These are phyloP conservation scores for Thermomucor indicae-seudaticae DNA, from an alignment of 371 early-diverging fungal genomes.

Conservation along the genomic window DNA sequence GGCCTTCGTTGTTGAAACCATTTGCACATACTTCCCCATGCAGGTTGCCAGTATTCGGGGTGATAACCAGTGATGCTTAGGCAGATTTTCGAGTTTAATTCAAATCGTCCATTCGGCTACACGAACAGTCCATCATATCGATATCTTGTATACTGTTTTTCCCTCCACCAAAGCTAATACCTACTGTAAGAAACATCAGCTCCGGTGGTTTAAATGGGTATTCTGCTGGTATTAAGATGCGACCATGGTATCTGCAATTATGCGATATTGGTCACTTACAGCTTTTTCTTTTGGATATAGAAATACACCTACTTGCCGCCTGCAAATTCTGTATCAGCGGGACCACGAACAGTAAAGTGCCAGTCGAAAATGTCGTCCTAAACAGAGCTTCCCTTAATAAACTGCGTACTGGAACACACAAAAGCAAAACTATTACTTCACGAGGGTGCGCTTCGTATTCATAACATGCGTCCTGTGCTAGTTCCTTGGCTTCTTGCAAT, in stretches of 20 bases:
- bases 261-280: background rate
- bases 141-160: background rate
- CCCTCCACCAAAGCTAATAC: background rate
- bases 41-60: slow-evolving; percentile 93
- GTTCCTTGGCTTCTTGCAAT: slow-evolving; percentile 64
- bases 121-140: background rate
- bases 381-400: background rate
- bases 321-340: slow-evolving; percentile 80
- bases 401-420: background rate
- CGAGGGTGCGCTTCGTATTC: slow-evolving; percentile 62
- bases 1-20: background rate
- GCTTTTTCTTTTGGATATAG: slow-evolving; percentile 3
- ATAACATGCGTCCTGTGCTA: slow-evolving; percentile 47
- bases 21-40: slow-evolving; percentile 74
- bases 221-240: slow-evolving; percentile 77
- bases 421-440: slow-evolving; percentile 33
- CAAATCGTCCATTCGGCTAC: slow-evolving; percentile 88
- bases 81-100: slow-evolving; percentile 88
- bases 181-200: slow-evolving; percentile 83
- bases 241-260: slow-evolving; percentile 66
- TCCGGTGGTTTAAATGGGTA: slow-evolving; percentile 95
- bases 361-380: slow-evolving; percentile 83
- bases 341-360: slow-evolving; percentile 94
- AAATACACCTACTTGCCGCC: slow-evolving; percentile 62
- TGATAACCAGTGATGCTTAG: slow-evolving; percentile 90